Conservation (phyloP, 2,329 filamentous ascomycete genomes). For the Aspergillus pseudotamarii region DNA sequence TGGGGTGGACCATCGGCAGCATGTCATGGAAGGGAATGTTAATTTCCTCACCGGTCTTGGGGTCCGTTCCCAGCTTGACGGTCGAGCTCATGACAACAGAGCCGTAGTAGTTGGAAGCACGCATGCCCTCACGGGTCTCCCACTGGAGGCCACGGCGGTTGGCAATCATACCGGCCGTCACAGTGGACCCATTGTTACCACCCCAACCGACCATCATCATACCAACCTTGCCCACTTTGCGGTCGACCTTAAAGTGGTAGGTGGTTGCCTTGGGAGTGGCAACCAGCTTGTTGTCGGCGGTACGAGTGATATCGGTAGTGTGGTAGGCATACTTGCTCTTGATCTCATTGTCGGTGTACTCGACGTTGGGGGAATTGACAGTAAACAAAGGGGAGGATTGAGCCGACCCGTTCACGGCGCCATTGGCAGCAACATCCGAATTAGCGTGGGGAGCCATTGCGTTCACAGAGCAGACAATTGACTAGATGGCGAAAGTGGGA, state of each 20-base stretch:
- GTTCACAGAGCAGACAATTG: slow-evolving; percentile 35
- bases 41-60: slow-evolving; percentile 81
- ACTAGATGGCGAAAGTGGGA: slow-evolving; percentile 57
- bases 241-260: slow-evolving; percentile 98
- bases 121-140: slow-evolving; percentile 90
- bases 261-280: slow-evolving; percentile 84
- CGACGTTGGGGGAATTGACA: slow-evolving; percentile 89
- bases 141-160: slow-evolving; percentile 84
- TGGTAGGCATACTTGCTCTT: slow-evolving; percentile 94
- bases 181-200: slow-evolving; percentile 97
- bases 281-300: slow-evolving; percentile 73
- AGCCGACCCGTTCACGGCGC: slow-evolving; percentile 57
- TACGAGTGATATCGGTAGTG: slow-evolving; percentile 79
- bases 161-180: slow-evolving; percentile 95
- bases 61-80: slow-evolving; percentile 90
- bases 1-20: slow-evolving; percentile 94
- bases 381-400: slow-evolving; percentile 66
- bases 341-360: slow-evolving; percentile 86
- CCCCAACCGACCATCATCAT: slow-evolving; percentile 98
- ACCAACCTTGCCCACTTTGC: slow-evolving; percentile 88
- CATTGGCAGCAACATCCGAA: slow-evolving; percentile 55
- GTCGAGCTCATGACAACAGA: slow-evolving; percentile 97
- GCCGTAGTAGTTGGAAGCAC: slow-evolving; percentile 93
- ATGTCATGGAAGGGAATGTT: slow-evolving; percentile 95
- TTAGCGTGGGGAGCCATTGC: slow-evolving; percentile 94